Evolutionary conservation across 2,329 filamentous ascomycete species (phyloP).

Genomic region (Trichoderma atrobrunneum): DNA sequence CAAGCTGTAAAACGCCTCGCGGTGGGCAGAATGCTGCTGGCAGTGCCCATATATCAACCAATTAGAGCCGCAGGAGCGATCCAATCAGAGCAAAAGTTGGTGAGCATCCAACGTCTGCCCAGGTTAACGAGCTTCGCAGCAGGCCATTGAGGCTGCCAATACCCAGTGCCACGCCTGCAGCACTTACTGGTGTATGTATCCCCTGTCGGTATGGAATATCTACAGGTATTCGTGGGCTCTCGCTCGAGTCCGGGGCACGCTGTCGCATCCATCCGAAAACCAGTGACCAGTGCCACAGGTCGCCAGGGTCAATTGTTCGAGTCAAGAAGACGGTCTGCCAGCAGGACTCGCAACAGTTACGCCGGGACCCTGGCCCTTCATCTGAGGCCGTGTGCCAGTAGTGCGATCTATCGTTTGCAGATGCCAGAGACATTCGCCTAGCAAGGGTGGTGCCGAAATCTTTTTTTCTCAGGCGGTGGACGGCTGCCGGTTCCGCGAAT

Average conservation of each 20-base stretch:
- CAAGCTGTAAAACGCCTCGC: neutral
- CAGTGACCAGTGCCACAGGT: slow-evolving; percentile 15
- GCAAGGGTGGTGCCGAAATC: slow-evolving; percentile 22
- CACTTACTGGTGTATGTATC: neutral
- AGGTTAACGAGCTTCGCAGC: neutral
- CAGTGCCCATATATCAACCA: neutral
- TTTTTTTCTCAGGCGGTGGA: slow-evolving; percentile 16
- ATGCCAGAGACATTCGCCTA: slow-evolving; percentile 15
- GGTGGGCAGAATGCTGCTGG: neutral
- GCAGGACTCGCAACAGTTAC: neutral
- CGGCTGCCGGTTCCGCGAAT: slow-evolving; percentile 23
- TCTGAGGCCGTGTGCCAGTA: neutral
- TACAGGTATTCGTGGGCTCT: slow-evolving; percentile 1
- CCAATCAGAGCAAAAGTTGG: slow-evolving; percentile 10
- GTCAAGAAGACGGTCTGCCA: slow-evolving; percentile 7
- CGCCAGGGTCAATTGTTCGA: slow-evolving; percentile 3
- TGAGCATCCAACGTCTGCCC: slow-evolving; percentile 3
- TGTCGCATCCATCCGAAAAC: slow-evolving; percentile 15
- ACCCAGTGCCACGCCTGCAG: neutral
- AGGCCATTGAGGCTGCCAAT: neutral
- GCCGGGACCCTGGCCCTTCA: neutral
- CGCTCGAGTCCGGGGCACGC: slow-evolving; percentile 12
- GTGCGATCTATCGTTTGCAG: slow-evolving; percentile 19
- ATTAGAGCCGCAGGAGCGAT: neutral
- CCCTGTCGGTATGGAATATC: slow-evolving; percentile 3